These are phyloP conservation scores for Kalmanozyma brasiliensis DNA, from an alignment of 1,284 basidiomycete genomes.

Conservation along the genomic window DNA sequence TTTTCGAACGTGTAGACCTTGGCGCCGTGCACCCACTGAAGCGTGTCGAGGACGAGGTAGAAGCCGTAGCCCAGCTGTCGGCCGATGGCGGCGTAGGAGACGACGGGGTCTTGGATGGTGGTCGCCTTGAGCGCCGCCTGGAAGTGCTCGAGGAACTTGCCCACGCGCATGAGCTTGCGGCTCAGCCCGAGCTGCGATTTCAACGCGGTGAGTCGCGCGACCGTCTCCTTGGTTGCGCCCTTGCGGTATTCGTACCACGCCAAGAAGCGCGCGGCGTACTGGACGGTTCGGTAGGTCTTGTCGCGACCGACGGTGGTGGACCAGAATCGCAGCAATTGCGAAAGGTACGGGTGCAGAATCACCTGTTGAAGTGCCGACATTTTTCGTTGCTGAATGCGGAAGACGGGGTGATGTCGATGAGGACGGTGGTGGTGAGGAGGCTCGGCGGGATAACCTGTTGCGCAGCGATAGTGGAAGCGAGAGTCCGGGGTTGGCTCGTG, in stretches of 20 bases:
- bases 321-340: slow-evolving; percentile 66
- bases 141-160: slow-evolving; percentile 93
- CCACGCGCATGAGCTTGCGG: slow-evolving; percentile 80
- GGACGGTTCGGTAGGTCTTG: slow-evolving; percentile 87
- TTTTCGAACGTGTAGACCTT: slow-evolving; percentile 70
- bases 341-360: slow-evolving; percentile 66
- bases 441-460: no score
- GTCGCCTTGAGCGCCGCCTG: slow-evolving; percentile 88
- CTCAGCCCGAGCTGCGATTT: slow-evolving; percentile 69
- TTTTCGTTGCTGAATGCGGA: slow-evolving; percentile 18
- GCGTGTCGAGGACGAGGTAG: slow-evolving; percentile 74
- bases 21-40: slow-evolving; percentile 65
- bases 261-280: slow-evolving; percentile 90
- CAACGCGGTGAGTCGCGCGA: slow-evolving; percentile 68
- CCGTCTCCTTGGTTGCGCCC: slow-evolving; percentile 69
- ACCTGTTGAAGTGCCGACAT: slow-evolving; percentile 67
- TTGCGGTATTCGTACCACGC: slow-evolving; percentile 76
- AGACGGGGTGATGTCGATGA: no score
- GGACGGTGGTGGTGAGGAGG: background rate
- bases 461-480: background rate
- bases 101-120: slow-evolving; percentile 74
- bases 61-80: slow-evolving; percentile 89
- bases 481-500: no score
- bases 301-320: slow-evolving; percentile 67
- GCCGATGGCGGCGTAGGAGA: slow-evolving; percentile 82